phyloP scores from a whole-genome alignment of 176 grass and related monocot species.

The Phyllostachys edulis region DNA sequence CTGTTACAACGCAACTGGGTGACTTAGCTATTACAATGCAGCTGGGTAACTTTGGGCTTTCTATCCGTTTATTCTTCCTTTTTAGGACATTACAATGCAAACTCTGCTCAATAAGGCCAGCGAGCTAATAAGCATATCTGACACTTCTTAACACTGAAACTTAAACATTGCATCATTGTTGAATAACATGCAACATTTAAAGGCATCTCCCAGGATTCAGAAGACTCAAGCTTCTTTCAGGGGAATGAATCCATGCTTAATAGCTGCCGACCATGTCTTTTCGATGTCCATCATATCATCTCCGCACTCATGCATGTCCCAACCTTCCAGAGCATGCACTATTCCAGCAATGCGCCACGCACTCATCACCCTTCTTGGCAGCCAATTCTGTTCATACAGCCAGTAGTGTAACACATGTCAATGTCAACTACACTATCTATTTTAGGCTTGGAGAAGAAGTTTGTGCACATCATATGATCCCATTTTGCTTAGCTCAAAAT shows the following conservation, averaged over 20 bases:
- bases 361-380: slow-evolving; percentile 93
- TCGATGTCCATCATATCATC: slow-evolving; percentile 54
- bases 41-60: not conserved
- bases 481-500: slow-evolving; percentile 5
- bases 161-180: not conserved
- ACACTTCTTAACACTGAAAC: not conserved
- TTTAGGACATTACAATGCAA: not conserved
- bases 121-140: not conserved
- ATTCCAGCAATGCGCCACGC: slow-evolving; percentile 79
- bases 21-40: not conserved
- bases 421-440: not conserved
- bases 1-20: not conserved
- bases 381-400: slow-evolving; percentile 66
- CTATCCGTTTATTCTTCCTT: slow-evolving; percentile 3
- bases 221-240: slow-evolving; percentile 31
- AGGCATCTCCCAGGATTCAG: not conserved
- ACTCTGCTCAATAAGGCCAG: not conserved
- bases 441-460: not conserved
- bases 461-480: not conserved
- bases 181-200: not conserved
- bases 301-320: slow-evolving; percentile 69
- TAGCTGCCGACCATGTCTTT: slow-evolving; percentile 53
- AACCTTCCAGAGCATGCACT: slow-evolving; percentile 68
- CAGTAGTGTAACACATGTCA: not conserved
- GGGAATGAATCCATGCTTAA: slow-evolving; percentile 65